These are phyloP conservation scores for Metschnikowia henanensis DNA, from an alignment of 805 yeast species.

Conservation along the genomic window DNA sequence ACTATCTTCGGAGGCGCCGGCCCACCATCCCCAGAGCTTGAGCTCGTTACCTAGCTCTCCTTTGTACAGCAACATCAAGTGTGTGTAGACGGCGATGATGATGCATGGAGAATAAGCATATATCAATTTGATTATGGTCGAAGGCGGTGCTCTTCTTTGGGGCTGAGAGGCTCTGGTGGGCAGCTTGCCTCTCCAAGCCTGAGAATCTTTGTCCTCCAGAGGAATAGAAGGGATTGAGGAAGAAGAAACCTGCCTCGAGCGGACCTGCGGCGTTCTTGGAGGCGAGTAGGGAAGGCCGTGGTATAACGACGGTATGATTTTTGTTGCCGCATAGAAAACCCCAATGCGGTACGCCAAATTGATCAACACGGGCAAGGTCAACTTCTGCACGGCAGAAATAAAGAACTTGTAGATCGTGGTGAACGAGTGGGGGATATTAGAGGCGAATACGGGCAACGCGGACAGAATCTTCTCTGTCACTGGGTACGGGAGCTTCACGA, in stretches of 20 bases:
- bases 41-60: conserved; percentile 69
- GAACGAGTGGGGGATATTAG: conserved; percentile 53
- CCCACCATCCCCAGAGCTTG: conserved; percentile 59
- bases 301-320: conserved; percentile 82
- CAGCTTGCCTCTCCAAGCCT: conserved; percentile 1
- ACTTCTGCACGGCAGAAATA: conserved; percentile 52
- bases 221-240: conserved; percentile 23
- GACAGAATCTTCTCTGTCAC: conserved; percentile 26
- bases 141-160: conserved; percentile 15
- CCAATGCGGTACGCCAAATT: conserved; percentile 83
- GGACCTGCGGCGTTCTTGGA: conserved; percentile 39
- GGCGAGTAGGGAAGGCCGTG: conserved; percentile 39
- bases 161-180: background rate
- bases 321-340: conserved; percentile 89
- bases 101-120: conserved; percentile 94
- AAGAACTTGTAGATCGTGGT: conserved; percentile 55
- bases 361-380: conserved; percentile 78
- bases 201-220: conserved; percentile 5
- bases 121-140: conserved; percentile 52
- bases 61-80: conserved; percentile 85
- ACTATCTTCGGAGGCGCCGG: conserved; percentile 21
- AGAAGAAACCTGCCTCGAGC: conserved; percentile 35
- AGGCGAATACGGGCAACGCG: conserved; percentile 46
- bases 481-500: conserved; percentile 39
- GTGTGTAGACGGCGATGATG: conserved; percentile 93